phyloP scores from a whole-genome alignment of 2,329 filamentous ascomycete genomes.

The Colletotrichum karsti region DNA sequence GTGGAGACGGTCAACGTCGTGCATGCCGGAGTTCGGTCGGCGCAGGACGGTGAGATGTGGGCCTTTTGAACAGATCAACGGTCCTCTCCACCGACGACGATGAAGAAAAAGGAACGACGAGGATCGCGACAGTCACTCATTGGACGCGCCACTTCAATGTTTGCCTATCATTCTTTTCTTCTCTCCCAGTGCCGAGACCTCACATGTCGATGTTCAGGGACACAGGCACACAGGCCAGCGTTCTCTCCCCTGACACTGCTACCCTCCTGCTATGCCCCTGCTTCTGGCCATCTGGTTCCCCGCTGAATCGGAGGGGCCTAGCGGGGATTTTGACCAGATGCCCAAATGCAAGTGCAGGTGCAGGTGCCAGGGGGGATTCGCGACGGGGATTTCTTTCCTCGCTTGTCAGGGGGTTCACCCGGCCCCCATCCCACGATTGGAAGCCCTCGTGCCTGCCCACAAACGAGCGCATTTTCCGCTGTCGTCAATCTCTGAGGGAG shows the following conservation, averaged over 20 bases:
- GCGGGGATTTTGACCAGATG: slow-evolving; percentile 12
- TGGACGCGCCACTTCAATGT: neutral
- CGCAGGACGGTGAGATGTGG: neutral
- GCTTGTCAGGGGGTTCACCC: slow-evolving; percentile 16
- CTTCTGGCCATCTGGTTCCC: slow-evolving; percentile 12
- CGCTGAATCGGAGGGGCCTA: slow-evolving; percentile 19
- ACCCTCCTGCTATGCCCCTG: neutral
- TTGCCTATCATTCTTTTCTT: neutral
- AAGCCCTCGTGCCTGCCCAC: slow-evolving; percentile 15
- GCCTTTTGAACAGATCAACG: slow-evolving; percentile 1
- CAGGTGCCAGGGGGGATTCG: neutral
- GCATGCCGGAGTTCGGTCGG: slow-evolving; percentile 1
- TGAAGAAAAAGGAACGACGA: slow-evolving; percentile 7
- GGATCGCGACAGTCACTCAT: slow-evolving; percentile 11
- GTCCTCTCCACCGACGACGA: slow-evolving; percentile 3
- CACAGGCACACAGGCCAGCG: neutral
- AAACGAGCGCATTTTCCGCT: slow-evolving; percentile 11
- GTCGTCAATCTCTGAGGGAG: slow-evolving; percentile 10
- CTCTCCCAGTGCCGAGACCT: slow-evolving; percentile 21
- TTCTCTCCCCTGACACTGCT: slow-evolving; percentile 15
- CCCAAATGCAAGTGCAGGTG: neutral
- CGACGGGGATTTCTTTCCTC: slow-evolving; percentile 14
- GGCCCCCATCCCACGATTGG: neutral
- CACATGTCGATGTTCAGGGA: slow-evolving; percentile 2
- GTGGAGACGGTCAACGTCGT: neutral